These are phyloP conservation scores for Murraya koenigii DNA, from an alignment of 345 rosid species.

Conservation along the genomic window DNA sequence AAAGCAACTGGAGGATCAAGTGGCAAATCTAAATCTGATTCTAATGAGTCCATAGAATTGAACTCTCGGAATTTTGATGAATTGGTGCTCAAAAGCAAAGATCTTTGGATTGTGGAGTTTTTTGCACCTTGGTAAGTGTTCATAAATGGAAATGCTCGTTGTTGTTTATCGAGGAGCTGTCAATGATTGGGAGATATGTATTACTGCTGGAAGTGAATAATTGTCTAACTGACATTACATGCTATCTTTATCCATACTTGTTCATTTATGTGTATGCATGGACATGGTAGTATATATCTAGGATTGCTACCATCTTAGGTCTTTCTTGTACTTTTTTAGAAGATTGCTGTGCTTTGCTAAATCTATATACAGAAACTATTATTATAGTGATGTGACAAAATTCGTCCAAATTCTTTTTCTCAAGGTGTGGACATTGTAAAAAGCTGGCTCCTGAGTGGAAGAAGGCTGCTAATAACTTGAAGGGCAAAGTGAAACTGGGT, in stretches of 20 bases:
- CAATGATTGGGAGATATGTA: not conserved
- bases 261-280: not conserved
- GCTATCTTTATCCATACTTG: not conserved
- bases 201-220: not conserved
- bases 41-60: slow-evolving; percentile 67
- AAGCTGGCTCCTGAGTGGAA: slow-evolving; percentile 98
- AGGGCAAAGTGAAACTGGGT: slow-evolving; percentile 94
- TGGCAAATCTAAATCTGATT: slow-evolving; percentile 85
- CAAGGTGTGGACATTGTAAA: slow-evolving; percentile 97
- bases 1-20: slow-evolving; percentile 75
- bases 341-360: not conserved
- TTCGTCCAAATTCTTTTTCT: slow-evolving; percentile 13
- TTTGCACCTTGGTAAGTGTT: slow-evolving; percentile 89
- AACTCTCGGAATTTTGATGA: slow-evolving; percentile 82
- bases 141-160: not conserved
- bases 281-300: not conserved
- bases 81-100: slow-evolving; percentile 82
- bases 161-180: not conserved
- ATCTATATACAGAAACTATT: not conserved
- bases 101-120: slow-evolving; percentile 93
- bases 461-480: slow-evolving; percentile 81
- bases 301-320: not conserved
- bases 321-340: not conserved
- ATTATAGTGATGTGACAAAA: slow-evolving; percentile 7
- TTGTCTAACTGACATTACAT: slow-evolving; percentile 1